Evolutionary conservation across 352 stramenopile species (phyloP), one percentile per base, ranked within the genome.

Genomic region (Thraustochytrium striatum): DNA sequence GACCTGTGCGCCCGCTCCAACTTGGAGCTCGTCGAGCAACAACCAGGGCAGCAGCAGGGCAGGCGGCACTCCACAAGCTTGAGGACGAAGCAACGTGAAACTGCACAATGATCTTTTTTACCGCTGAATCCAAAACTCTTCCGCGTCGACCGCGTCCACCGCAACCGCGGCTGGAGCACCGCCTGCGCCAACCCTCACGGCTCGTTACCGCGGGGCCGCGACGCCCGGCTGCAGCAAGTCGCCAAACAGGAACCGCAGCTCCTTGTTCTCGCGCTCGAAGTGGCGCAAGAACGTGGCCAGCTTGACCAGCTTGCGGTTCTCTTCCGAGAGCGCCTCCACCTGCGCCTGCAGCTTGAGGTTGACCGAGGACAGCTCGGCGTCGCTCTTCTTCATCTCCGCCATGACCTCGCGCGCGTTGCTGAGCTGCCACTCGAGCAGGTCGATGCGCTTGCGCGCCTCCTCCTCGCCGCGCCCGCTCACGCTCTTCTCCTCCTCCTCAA

Each of bases 211-310:
- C n/a, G n/a, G n/a, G n/a, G n/a, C n/a, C n/a, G 39, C 39, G 13
- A 13, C 39, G 39, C 39, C 39, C 21, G 9, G 13, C 39, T 75
- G 33, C 16, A 75, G 61, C 13, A 75, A 41, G 52, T 38, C 65
- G 32, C 50, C 41, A 9, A 75, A 30, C 16, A 75, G 41, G 52
- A 75, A 75, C 3, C 65, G 32, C 2, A 75, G 65, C 50, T 75
- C 65, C 30, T 30, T 2, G 65, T 75, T 75, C 47, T 75, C 65
- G 50, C 65, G 65, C 65, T 75, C 65, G 25, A 75, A 75, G 32
- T 75, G 65, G 25, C 65, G 44, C 65, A 75, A 32, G 65, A 61
- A 75, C 35, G 41, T 61, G n/a, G 65, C 65, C 16, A 75, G 65
- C 8, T 39, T 43, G 5, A 70, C 3, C 30, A 75, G 65, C 47